Evolutionary conservation across 1,284 basidiomycete genomes (phyloP).

Genomic region (Wallemia ichthyophaga): DNA sequence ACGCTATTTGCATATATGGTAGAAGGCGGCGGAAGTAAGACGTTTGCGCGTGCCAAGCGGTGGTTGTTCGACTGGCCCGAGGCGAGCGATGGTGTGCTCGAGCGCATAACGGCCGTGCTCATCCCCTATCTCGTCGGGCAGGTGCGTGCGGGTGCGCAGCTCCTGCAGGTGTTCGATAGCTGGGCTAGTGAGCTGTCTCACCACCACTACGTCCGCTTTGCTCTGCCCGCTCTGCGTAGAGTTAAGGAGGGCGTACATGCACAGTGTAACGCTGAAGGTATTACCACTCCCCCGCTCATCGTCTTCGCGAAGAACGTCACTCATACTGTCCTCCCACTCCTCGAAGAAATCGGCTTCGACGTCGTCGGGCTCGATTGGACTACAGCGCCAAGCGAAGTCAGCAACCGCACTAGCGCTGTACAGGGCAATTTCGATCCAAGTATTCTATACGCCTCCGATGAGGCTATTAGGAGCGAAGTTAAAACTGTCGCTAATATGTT

Average conservation of each 20-base stretch:
- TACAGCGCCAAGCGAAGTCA: constrained; percentile 34
- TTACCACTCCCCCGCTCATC: constrained; percentile 42
- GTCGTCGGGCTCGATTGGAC: constrained; percentile 71
- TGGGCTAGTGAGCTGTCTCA: constrained; percentile 72
- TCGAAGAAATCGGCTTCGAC: constrained; percentile 63
- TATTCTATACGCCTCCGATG: constrained; percentile 54
- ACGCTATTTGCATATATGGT: constrained; percentile 91
- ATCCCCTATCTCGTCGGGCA: constrained; percentile 67
- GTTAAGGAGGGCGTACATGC: constrained; percentile 26
- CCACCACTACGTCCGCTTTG: constrained; percentile 40
- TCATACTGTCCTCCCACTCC: constrained; percentile 11
- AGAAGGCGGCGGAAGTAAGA: constrained; percentile 69
- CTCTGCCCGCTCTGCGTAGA: constrained; percentile 16
- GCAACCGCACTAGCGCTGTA: constrained; percentile 28
- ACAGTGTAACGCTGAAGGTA: constrained; percentile 24
- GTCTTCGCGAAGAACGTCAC: constrained; percentile 41
- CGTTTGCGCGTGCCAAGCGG: constrained; percentile 56
- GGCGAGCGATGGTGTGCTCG: constrained; percentile 41
- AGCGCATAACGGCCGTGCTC: constrained; percentile 50
- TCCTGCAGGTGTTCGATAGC: constrained; percentile 84
- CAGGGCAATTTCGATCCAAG: constrained; percentile 90
- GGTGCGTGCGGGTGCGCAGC: constrained; percentile 64
- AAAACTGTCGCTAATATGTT: constrained; percentile 55
- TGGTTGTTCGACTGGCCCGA: constrained; percentile 74
- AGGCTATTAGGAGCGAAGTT: constrained; percentile 63